These are phyloP conservation scores for Pistacia atlantica DNA, from an alignment of 345 rosid species.

Conservation along the genomic window DNA sequence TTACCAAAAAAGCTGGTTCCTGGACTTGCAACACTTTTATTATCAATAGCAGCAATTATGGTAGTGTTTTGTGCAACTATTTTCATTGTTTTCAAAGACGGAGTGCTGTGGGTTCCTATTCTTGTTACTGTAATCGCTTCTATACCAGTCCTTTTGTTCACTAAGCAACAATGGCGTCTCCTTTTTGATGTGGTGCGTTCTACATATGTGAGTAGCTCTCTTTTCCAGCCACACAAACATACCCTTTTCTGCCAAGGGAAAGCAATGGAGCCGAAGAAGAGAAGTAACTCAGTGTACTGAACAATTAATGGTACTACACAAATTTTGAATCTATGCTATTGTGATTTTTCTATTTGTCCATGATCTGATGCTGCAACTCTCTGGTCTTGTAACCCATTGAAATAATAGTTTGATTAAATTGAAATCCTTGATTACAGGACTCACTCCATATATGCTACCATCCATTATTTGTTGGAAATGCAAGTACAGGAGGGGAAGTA, in stretches of 20 bases:
- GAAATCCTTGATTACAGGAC: too few species aligned
- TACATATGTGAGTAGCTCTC: not conserved
- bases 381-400: too few species aligned
- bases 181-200: not conserved
- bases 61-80: not conserved
- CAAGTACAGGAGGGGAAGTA: too few species aligned
- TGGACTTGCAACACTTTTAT: not conserved
- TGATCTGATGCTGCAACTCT: too few species aligned
- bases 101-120: not conserved
- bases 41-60: conserved; percentile 23
- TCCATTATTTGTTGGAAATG: too few species aligned
- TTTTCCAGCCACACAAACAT: not conserved
- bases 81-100: not conserved
- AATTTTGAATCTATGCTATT: too few species aligned
- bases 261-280: too few species aligned
- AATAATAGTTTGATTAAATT: too few species aligned
- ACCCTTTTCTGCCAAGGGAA: not conserved
- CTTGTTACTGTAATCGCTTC: not conserved
- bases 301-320: too few species aligned
- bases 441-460: too few species aligned
- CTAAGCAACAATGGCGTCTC: not conserved
- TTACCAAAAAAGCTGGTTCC: not conserved
- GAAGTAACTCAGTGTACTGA: too few species aligned
- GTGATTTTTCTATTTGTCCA: too few species aligned
- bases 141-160: conserved; percentile 2